Percentiles rank a stretch among this genome's conserved stretches.
These are phyloP conservation scores for Sarocladiaceae sp. DNA, from an alignment of 2,329 filamentous ascomycete genomes.

Conservation along the genomic window DNA sequence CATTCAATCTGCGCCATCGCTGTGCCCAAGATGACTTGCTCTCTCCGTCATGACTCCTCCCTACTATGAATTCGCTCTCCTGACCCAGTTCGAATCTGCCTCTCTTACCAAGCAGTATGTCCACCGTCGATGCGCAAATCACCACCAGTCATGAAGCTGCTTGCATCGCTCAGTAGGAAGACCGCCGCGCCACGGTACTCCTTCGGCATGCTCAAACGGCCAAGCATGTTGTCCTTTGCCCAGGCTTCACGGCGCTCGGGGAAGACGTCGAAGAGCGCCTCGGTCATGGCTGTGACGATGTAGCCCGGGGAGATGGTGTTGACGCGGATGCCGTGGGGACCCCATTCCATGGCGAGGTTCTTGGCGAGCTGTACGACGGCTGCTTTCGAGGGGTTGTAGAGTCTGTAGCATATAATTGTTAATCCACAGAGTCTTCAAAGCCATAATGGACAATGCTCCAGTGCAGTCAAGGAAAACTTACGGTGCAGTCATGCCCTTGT, in stretches of 20 bases:
- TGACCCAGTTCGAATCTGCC: background rate
- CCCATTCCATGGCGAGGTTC: constrained; percentile 72
- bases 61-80: background rate
- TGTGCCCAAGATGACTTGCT: background rate
- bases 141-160: constrained; percentile 70
- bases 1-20: constrained; percentile 4
- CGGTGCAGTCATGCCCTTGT: constrained; percentile 56
- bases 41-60: background rate
- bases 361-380: constrained; percentile 68
- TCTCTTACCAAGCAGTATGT: constrained; percentile 53
- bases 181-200: constrained; percentile 71
- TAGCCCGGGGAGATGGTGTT: constrained; percentile 73
- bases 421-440: background rate
- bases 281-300: constrained; percentile 76
- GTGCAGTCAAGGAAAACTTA: constrained; percentile 40
- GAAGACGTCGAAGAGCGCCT: constrained; percentile 69
- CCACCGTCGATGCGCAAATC: constrained; percentile 70
- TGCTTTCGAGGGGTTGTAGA: constrained; percentile 74
- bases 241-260: constrained; percentile 66
- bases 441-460: background rate
- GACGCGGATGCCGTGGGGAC: constrained; percentile 66
- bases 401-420: constrained; percentile 32
- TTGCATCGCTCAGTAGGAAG: constrained; percentile 69
- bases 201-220: constrained; percentile 59
- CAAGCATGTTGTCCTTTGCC: constrained; percentile 84